Evolutionary conservation across 768 basidiomycete species (phyloP).

Genomic region (Leccinum barrowsii): DNA sequence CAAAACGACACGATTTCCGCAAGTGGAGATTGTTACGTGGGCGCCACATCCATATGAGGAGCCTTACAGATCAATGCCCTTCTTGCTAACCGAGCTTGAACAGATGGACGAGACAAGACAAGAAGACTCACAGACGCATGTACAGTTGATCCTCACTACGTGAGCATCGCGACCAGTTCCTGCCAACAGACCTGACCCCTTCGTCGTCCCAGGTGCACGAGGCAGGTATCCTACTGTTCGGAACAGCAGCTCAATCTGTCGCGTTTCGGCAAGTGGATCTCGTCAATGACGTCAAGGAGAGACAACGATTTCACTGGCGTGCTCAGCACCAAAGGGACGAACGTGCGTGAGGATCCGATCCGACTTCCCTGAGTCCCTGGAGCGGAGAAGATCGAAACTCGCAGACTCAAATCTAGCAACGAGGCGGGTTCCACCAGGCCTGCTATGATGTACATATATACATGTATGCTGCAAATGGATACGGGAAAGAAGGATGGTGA

Average conservation of each 20-base stretch:
- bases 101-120: background rate
- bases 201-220: no score
- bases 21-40: no score
- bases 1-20: background rate
- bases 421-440: background rate
- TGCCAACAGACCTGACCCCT: background rate
- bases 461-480: background rate
- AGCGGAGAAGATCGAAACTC: background rate
- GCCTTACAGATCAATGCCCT: background rate
- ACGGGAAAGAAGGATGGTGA: background rate
- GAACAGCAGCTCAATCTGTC: background rate
- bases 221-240: background rate
- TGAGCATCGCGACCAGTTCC: no score
- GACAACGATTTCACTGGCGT: background rate
- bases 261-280: no score
- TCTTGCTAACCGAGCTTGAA: background rate
- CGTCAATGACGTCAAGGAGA: background rate
- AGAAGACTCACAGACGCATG: background rate
- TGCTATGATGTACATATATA: background rate
- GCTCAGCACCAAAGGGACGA: background rate
- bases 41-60: background rate
- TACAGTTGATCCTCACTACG: no score
- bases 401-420: background rate
- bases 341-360: background rate
- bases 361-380: background rate